Percentiles rank a stretch among this genome's conserved stretches.
These are phyloP conservation scores for Peronospora belbahrii DNA, from an alignment of 352 stramenopile species.

Conservation along the genomic window DNA sequence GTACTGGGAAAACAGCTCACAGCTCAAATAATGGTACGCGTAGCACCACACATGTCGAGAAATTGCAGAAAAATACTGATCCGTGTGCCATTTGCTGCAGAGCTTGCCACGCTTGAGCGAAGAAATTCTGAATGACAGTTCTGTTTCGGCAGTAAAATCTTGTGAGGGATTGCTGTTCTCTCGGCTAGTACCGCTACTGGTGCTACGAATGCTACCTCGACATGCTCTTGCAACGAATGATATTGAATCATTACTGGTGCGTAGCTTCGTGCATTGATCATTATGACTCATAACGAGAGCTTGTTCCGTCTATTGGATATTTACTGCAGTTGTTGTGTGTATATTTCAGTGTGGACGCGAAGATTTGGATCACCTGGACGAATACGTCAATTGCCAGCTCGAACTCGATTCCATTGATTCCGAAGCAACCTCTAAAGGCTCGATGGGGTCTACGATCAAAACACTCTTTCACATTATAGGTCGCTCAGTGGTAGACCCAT, in stretches of 20 bases:
- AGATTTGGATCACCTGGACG: slow-evolving; percentile 28
- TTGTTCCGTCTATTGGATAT: neutral
- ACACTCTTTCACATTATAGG: slow-evolving; percentile 34
- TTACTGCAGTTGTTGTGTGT: slow-evolving; percentile 4
- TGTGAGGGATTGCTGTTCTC: slow-evolving; percentile 56
- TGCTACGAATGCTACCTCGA: slow-evolving; percentile 53
- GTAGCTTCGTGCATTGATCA: neutral
- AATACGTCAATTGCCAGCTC: slow-evolving; percentile 17
- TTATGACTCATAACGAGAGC: neutral
- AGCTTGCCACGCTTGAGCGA: slow-evolving; percentile 36
- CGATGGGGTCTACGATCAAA: slow-evolving; percentile 1
- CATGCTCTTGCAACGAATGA: slow-evolving; percentile 9
- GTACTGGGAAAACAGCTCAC: slow-evolving; percentile 17
- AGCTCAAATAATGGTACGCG: slow-evolving; percentile 32
- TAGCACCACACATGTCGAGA: neutral
- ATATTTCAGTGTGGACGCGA: slow-evolving; percentile 21
- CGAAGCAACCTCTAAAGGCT: neutral
- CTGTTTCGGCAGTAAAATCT: slow-evolving; percentile 14
- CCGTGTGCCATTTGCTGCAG: slow-evolving; percentile 12
- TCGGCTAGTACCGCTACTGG: slow-evolving; percentile 45
- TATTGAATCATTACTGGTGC: slow-evolving; percentile 18
- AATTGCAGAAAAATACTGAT: slow-evolving; percentile 2
- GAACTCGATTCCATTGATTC: neutral
- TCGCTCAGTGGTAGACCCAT: slow-evolving; percentile 39
- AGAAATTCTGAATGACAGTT: slow-evolving; percentile 38